phyloP scores from a whole-genome alignment of 345 rosid genomes.

The Salix suchowensis region DNA sequence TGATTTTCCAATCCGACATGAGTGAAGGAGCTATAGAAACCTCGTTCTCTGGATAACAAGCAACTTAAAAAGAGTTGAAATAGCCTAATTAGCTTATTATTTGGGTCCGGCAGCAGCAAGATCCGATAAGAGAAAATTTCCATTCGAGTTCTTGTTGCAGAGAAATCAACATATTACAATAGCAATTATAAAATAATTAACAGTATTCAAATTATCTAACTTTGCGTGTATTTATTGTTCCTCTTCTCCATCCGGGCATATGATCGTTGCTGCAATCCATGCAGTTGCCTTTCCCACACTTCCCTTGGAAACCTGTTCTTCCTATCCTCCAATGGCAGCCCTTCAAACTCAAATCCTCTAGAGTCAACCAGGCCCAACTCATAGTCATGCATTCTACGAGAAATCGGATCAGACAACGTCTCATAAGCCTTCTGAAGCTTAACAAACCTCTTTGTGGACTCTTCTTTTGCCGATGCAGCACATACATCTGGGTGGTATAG shows the following conservation, averaged over 20 bases:
- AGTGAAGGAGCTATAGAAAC: too few species aligned
- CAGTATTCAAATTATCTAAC: neutral
- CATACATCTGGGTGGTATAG: slow-evolving; percentile 42
- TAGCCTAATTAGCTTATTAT: too few species aligned
- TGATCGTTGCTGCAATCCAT: slow-evolving; percentile 27
- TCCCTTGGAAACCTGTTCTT: slow-evolving; percentile 9
- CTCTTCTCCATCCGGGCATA: slow-evolving; percentile 15
- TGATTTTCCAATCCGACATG: too few species aligned
- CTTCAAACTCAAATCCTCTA: neutral
- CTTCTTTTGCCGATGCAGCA: slow-evolving; percentile 24
- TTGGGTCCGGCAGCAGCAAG: too few species aligned
- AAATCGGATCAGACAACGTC: slow-evolving; percentile 35
- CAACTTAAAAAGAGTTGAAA: too few species aligned
- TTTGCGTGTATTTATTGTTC: neutral
- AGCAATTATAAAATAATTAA: neutral
- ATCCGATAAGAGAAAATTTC: too few species aligned
- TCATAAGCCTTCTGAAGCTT: slow-evolving; percentile 43
- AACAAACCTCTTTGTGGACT: slow-evolving; percentile 29
- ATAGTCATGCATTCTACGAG: slow-evolving; percentile 27
- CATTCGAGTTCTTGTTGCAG: too few species aligned
- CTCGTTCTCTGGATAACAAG: too few species aligned
- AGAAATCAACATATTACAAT: neutral
- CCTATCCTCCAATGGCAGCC: neutral
- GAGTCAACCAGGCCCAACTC: slow-evolving; percentile 20
- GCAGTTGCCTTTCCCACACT: slow-evolving; percentile 38